Conservation (phyloP, 2,329 filamentous ascomycete genomes). For the Lasiodiplodia theobromae region DNA sequence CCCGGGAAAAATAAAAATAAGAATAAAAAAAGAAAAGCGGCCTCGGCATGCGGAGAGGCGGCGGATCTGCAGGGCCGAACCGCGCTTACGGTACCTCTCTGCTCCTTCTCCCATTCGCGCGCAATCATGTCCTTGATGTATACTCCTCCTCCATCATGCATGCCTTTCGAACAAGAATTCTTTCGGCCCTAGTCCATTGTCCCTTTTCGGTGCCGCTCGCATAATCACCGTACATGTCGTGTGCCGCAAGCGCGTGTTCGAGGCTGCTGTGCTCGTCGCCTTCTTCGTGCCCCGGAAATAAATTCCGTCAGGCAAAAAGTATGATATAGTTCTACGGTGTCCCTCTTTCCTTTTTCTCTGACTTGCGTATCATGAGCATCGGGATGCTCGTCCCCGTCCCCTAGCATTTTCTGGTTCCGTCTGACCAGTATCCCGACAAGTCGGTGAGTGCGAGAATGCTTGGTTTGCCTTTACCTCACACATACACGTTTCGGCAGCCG, state of each 20-base stretch:
- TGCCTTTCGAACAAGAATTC: not conserved
- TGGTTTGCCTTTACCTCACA: not conserved
- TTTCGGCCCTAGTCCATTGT: not conserved
- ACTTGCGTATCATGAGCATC: not conserved
- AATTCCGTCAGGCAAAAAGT: not conserved
- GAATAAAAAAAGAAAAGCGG: not conserved
- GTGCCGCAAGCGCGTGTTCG: not conserved
- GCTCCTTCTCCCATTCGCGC: not conserved
- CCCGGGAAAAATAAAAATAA: not conserved
- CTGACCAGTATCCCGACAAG: not conserved
- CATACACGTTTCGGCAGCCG: not conserved
- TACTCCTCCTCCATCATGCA: not conserved
- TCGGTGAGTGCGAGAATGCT: not conserved
- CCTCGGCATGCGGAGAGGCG: not conserved
- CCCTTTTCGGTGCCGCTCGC: not conserved
- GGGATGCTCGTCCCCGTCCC: not conserved
- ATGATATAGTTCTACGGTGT: not conserved
- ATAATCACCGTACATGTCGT: not conserved
- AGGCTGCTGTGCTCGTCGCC: not conserved
- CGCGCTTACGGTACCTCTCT: conserved; percentile 11
- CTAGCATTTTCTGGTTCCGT: not conserved
- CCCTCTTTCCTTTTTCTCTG: not conserved
- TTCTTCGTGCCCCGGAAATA: not conserved
- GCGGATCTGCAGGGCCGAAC: conserved; percentile 25
- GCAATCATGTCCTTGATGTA: not conserved